Conservation (phyloP, 2,329 filamentous ascomycete species). For the Didymella keratinophila region DNA sequence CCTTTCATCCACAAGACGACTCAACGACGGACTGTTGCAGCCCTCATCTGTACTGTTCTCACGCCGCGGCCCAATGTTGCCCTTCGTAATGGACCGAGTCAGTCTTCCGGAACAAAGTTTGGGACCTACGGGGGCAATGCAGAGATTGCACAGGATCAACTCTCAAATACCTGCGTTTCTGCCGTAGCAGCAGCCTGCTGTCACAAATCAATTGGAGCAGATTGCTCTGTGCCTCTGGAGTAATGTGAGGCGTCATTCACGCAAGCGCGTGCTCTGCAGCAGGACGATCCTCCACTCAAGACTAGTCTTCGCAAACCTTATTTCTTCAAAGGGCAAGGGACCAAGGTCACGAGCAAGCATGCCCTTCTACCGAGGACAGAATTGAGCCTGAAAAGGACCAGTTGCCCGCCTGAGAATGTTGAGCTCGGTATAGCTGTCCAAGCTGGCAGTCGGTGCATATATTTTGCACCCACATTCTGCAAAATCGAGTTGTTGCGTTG, state of each 20-base stretch:
- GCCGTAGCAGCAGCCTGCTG: not conserved
- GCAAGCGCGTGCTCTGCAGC: conserved; percentile 8
- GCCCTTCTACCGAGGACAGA: conserved; percentile 1
- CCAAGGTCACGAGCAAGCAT: conserved; percentile 6
- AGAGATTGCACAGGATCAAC: conserved; percentile 9
- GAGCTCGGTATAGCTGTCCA: conserved; percentile 1
- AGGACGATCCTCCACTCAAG: conserved; percentile 3
- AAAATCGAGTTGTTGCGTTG: conserved; percentile 1
- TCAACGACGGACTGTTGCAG: conserved; percentile 16
- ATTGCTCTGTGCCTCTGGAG: not conserved
- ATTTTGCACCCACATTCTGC: not conserved
- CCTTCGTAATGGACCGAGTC: conserved; percentile 24
- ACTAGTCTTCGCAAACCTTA: conserved; percentile 15
- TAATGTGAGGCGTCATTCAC: conserved; percentile 11
- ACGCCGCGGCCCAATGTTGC: conserved; percentile 20
- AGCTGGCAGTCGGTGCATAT: not conserved
- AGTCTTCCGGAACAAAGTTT: conserved; percentile 27
- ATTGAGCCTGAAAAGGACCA: not conserved
- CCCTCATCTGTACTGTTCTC: conserved; percentile 10
- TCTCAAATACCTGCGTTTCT: not conserved
- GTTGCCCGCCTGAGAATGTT: not conserved
- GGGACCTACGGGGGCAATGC: conserved; percentile 21
- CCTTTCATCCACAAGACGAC: conserved; percentile 19
- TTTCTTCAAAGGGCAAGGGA: conserved; percentile 3
- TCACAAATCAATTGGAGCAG: conserved; percentile 2